Evolutionary conservation across 2,329 filamentous ascomycete genomes (phyloP), one percentile per base, ranked within the genome.

Genomic region (Fusarium brevicatenulatum): DNA sequence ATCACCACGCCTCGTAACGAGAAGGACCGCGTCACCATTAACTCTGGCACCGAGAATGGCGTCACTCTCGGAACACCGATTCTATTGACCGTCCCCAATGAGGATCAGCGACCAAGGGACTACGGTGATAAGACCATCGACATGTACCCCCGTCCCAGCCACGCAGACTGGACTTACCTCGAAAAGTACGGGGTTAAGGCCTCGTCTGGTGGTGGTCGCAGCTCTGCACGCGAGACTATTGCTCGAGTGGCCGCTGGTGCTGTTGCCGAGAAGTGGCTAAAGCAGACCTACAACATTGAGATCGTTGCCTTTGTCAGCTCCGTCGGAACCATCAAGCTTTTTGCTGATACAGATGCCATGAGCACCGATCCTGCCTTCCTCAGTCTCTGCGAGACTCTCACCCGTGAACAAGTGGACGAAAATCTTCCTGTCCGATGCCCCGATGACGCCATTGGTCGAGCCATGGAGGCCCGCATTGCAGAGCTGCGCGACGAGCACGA

Each of bases 121-220:
- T 98, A 98, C 83, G 93, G 93, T 63, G 90, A 91, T 83, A 89
- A 90, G 80, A 97, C 95, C 36, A 98, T 98, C 90, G 94, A 98
- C 83, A 85, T 91, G 71, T 98, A 92, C 87, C 96, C 96, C 9
- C 90, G 96, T 57, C 96, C 95, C 40, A 94, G 91, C 81, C 96
- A 98, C 84, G 95, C 96, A 68, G 95, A 98, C 84, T 98, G 93
- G 90, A 98, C 96, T 68, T 98, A 98, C 85, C 88, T 97, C 69
- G 93, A 97, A 83, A 98, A 98, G 85, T 99, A 99, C 82, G 95
- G 95, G 64, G 91, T 97, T 76, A 97, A 97, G 86, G 95, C 96
- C 42, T 93, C 91, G 81, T 95, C 91, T 70, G 95, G 96, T 66
- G 95, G 96, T 76, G 95, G 96, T 60, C 89, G 96, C 71, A 95